Evolutionary conservation across 2,329 filamentous ascomycete species (phyloP).

Genomic region (Fusarium xyrophilum): DNA sequence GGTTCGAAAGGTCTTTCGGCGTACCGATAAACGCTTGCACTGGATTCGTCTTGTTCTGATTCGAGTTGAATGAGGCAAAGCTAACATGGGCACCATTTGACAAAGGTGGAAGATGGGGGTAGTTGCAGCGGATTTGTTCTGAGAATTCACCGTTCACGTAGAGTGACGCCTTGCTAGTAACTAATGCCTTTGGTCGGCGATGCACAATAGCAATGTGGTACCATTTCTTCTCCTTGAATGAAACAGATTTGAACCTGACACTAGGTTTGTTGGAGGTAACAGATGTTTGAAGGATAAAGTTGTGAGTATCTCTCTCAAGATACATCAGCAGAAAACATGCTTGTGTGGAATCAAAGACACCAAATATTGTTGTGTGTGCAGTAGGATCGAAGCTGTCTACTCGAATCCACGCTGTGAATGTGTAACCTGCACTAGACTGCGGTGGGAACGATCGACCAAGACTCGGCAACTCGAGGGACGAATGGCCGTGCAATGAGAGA

Average conservation of each 20-base stretch:
- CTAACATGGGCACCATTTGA: slow-evolving; percentile 69
- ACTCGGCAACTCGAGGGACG: slow-evolving; percentile 88
- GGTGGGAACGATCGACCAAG: slow-evolving; percentile 87
- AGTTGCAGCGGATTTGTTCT: slow-evolving; percentile 88
- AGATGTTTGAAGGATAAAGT: slow-evolving; percentile 96
- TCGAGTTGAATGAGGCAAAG: slow-evolving; percentile 72
- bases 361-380: slow-evolving; percentile 93
- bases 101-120: slow-evolving; percentile 76
- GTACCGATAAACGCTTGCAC: slow-evolving; percentile 95
- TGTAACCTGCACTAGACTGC: slow-evolving; percentile 80
- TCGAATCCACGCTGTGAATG: slow-evolving; percentile 86
- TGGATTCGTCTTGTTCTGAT: slow-evolving; percentile 64
- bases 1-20: slow-evolving; percentile 82
- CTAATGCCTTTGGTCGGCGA: slow-evolving; percentile 75
- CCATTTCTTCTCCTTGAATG: slow-evolving; percentile 80
- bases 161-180: slow-evolving; percentile 80
- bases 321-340: slow-evolving; percentile 95
- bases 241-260: slow-evolving; percentile 86
- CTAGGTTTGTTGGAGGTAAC: slow-evolving; percentile 85
- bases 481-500: slow-evolving; percentile 83
- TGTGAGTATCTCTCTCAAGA: slow-evolving; percentile 88
- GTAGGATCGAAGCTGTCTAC: slow-evolving; percentile 85
- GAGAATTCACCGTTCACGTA: slow-evolving; percentile 94
- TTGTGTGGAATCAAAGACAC: slow-evolving; percentile 89
- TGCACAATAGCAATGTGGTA: slow-evolving; percentile 94